Base-by-base conservation (phyloP, 495 filamentous ascomycete genomes). In the Penicillium alfredii region DNA sequence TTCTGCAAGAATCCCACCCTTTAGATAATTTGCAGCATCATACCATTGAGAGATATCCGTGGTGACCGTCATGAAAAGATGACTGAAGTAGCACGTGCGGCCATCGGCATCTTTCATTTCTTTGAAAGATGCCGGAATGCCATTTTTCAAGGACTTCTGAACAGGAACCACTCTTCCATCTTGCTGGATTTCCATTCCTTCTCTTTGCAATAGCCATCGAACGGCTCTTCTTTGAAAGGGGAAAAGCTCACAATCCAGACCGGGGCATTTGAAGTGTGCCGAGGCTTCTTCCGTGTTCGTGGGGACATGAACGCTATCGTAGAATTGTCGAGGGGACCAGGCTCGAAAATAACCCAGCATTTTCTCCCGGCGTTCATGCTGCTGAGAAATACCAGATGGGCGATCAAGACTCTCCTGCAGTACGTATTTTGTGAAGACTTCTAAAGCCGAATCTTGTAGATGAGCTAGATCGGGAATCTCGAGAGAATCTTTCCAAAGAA, bases 1-100 rank as follows among this genome's bases (percentile, higher is more conserved):
- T 58, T 98, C 90, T 0, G 88, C 86, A 13, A 98, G 71, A 18
- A 86, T 76, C 0, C 82, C 82, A 11, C 79, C 81, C 19, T 51
- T 64, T 0, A 78, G 46, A 16, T 56, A 25, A 20, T 55, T 35
- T 15, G 46, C 56, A 6, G 58, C 48, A 24, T 66, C 55, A 17
- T 47, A 35, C 49, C 80, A 79, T 6, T 58, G 28, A 16, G 56
- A 58, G 2, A 69, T 26, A 55, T 82, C 71, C 6, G 63, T 69
- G 1, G 73, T 76, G 7, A 79, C 68, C 8, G 78, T 57, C 42
- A 80, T 76, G 33, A 81, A 77, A 8, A 88, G 52, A 30, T 77
- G 69, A 55, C 83, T 94, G 28, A 74, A 64, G 48, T 71, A 78
- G 48, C 68, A 81, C 4, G 23, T 17, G 14, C 53, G 57, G 4